Percentiles rank a stretch among this genome's conserved stretches.
Conservation (phyloP, 1,284 basidiomycete genomes). For the Heliocybe sulcata region DNA sequence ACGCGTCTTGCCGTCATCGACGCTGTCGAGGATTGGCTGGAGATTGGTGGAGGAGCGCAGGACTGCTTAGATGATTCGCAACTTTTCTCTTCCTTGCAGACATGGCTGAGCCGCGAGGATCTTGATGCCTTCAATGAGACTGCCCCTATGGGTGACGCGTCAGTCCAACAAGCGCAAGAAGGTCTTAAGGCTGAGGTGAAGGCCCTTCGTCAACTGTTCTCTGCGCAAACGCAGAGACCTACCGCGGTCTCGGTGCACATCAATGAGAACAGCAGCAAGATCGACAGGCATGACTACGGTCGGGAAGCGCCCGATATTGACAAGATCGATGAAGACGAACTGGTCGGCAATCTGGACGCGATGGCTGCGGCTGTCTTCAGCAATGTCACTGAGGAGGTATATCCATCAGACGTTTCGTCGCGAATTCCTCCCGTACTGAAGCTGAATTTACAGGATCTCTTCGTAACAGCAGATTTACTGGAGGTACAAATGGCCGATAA, state of each 20-base stretch:
- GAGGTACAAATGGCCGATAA: constrained; percentile 74
- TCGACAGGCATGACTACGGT: constrained; percentile 31
- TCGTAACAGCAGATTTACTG: constrained; percentile 65
- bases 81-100: constrained; percentile 45
- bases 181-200: constrained; percentile 25
- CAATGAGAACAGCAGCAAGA: constrained; percentile 20
- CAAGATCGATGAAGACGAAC: constrained; percentile 52
- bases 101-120: constrained; percentile 36
- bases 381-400: constrained; percentile 69
- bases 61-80: constrained; percentile 67
- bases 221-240: constrained; percentile 56
- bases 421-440: constrained; percentile 3
- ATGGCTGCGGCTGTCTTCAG: constrained; percentile 68
- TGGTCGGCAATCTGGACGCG: constrained; percentile 67
- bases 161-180: constrained; percentile 38
- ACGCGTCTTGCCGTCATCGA: constrained; percentile 53
- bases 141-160: constrained; percentile 20
- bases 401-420: constrained; percentile 10
- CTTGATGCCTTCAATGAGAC: not conserved
- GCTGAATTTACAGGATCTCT: constrained; percentile 48
- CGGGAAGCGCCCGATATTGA: constrained; percentile 62
- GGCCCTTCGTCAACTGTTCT: constrained; percentile 27
- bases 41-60: constrained; percentile 61
- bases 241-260: constrained; percentile 22
- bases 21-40: constrained; percentile 63